These are phyloP conservation scores for Knufia fluminis DNA, from an alignment of 2,329 filamentous ascomycete species.

Conservation along the genomic window DNA sequence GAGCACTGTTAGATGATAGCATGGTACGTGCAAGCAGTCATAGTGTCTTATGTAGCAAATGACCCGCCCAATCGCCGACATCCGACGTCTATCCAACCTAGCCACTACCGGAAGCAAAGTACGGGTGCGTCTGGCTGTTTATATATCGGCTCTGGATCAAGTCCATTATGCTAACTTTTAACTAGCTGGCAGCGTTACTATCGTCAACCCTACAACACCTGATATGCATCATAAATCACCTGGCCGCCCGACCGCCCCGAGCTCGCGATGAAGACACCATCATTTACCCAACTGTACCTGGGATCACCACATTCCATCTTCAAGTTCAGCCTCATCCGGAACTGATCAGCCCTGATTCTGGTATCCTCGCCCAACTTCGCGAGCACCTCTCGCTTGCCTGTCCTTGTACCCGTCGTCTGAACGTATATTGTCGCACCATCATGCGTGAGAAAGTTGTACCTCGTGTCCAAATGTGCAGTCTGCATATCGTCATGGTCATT, in stretches of 20 bases:
- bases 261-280: slow-evolving; percentile 4
- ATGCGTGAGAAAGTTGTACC: slow-evolving; percentile 24
- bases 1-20: too few relatives aligned
- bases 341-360: slow-evolving; percentile 21
- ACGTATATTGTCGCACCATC: slow-evolving; percentile 24
- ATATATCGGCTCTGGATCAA: too few relatives aligned
- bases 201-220: slow-evolving; percentile 1
- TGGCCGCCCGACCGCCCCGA: background rate
- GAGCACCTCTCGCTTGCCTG: slow-evolving; percentile 19
- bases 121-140: too few relatives aligned
- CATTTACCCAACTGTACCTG: slow-evolving; percentile 25
- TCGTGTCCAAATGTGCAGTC: slow-evolving; percentile 24
- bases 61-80: too few relatives aligned
- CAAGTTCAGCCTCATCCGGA: slow-evolving; percentile 25
- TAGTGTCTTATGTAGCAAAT: too few relatives aligned
- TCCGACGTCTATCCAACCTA: too few relatives aligned
- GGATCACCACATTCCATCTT: slow-evolving; percentile 25
- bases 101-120: too few relatives aligned
- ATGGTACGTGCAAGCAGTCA: too few relatives aligned
- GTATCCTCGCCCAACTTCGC: slow-evolving; percentile 22
- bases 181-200: too few relatives aligned
- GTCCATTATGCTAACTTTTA: too few relatives aligned
- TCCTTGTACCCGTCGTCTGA: slow-evolving; percentile 24
- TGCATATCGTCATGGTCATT: slow-evolving; percentile 20
- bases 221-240: slow-evolving; percentile 16